These are phyloP conservation scores for Obelidium mucronatum DNA, from an alignment of 192 early-diverging fungal species.

Conservation along the genomic window DNA sequence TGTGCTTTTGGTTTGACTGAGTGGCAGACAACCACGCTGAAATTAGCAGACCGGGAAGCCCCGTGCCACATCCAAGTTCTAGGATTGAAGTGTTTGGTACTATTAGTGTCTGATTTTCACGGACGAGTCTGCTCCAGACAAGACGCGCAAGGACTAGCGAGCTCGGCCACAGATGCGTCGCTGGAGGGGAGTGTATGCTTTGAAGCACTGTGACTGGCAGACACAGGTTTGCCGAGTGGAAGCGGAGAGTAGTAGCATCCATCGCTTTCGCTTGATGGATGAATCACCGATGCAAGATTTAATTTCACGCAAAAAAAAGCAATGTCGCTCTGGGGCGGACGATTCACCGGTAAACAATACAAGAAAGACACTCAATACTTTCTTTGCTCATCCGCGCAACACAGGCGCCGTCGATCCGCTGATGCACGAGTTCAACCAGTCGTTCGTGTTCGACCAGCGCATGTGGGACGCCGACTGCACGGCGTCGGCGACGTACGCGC, in stretches of 20 bases:
- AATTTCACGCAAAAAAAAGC: background rate
- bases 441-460: slow-evolving; percentile 91
- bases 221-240: background rate
- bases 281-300: background rate
- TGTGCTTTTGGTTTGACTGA: background rate
- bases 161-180: slow-evolving; percentile 75
- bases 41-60: slow-evolving; percentile 63
- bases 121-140: slow-evolving; percentile 47
- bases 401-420: slow-evolving; percentile 91
- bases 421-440: slow-evolving; percentile 97
- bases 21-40: slow-evolving; percentile 34
- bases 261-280: background rate
- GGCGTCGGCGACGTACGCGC: slow-evolving; percentile 90
- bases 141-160: slow-evolving; percentile 70
- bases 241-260: slow-evolving; percentile 6
- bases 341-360: slow-evolving; percentile 61
- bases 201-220: background rate
- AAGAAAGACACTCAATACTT: background rate
- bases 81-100: slow-evolving; percentile 32
- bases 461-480: slow-evolving; percentile 90
- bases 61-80: slow-evolving; percentile 72
- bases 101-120: slow-evolving; percentile 4
- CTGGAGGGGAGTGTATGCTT: slow-evolving; percentile 11
- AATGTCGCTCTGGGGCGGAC: slow-evolving; percentile 79
- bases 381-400: slow-evolving; percentile 37